Evolutionary conservation across 331 rosid species (phyloP), one percentile per base, ranked within the genome.

Genomic region (Quercus tomentella): DNA sequence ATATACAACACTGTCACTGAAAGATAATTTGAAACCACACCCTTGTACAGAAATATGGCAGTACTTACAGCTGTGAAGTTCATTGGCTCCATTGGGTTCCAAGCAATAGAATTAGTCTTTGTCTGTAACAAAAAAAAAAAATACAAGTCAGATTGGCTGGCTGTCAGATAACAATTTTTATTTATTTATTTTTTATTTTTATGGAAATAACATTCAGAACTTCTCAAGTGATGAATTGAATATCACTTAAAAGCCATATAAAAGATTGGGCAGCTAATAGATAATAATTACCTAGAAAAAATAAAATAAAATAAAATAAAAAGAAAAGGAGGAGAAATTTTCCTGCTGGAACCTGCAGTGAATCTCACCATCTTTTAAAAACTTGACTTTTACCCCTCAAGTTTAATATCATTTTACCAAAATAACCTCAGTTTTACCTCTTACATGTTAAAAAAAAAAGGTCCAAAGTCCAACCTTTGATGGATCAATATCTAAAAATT

Each of bases 61-160:
- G 12, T 58, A 60, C 99, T 96, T 90, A 96, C 99, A 77, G 92
- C 90, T 61, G 97, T 91, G 84, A 96, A 96, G 86, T 96, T 96
- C 74, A 96, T 77, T 69, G 99, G 99, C 78, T 96, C 99, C 98
- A 90, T 96, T 37, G 98, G 99, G 68, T 96, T 96, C 99, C 99
- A 96, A 78, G 87, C 81, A 82, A 96, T 81, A 55, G 99, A 90
- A 85, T 96, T 96, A 45, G 88, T 87, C 87, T 87, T 90, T 26
- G 94, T 96, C 99, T 96, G 97, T 54, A 84, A 86, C 56, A 1
- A 7, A 33, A 33, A 2, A 30, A 72, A 30, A 52, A 77, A 80
- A 57, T 43, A 84, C 56, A 35, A 22, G 82, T 92, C 67, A 90
- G 87, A 56, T 82, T 56, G 37, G 66, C 61, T 71, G 77, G 45